Conservation (phyloP, 257 asterid genomes). For the Gentiana macrophylla region DNA sequence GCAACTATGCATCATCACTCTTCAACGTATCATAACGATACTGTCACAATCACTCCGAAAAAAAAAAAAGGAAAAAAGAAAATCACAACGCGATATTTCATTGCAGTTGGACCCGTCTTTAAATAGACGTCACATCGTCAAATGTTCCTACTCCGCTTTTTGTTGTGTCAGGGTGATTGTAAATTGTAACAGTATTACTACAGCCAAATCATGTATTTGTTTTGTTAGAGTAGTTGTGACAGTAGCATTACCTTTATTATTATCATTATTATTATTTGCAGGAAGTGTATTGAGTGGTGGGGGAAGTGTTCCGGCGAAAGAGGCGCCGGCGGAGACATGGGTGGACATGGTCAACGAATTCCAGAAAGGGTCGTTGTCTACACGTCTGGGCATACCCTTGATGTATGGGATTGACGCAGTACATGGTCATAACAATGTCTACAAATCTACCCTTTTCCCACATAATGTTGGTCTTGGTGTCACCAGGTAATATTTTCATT, state of each 20-base stretch:
- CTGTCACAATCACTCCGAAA: no score
- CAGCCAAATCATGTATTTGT: no score
- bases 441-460: constrained; percentile 53
- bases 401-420: constrained; percentile 65
- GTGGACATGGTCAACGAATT: constrained; percentile 51
- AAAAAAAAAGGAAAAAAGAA: no score
- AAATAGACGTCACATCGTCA: no score
- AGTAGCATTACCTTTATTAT: no score
- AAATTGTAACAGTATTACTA: no score
- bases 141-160: no score
- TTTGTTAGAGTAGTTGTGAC: no score
- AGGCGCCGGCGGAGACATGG: constrained; percentile 49
- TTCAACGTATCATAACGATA: neutral
- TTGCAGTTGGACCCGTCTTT: no score
- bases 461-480: constrained; percentile 70
- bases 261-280: constrained; percentile 5
- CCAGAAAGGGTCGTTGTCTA: constrained; percentile 54
- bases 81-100: no score
- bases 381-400: constrained; percentile 56
- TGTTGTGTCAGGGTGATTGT: no score
- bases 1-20: no score
- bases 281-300: constrained; percentile 74
- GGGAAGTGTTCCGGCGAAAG: constrained; percentile 48
- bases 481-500: constrained; percentile 33
- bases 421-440: constrained; percentile 54